Base-by-base conservation (phyloP, 2,329 filamentous ascomycete genomes). In the Grosmannia penicillata region DNA sequence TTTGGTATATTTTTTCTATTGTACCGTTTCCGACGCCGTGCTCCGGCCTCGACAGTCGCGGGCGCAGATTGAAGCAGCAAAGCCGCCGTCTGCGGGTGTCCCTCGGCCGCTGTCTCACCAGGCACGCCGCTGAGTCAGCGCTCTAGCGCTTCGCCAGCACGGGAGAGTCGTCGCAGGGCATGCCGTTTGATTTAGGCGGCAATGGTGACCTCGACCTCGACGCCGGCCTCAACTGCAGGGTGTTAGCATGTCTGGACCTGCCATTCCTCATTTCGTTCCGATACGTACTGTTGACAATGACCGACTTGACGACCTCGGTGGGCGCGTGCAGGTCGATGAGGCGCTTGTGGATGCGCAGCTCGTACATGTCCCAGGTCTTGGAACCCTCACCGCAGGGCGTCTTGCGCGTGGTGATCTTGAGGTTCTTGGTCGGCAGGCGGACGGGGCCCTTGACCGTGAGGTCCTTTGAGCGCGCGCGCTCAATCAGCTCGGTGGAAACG, bases 271-370 rank as follows among this genome's bases (percentile, higher is more conserved):
- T 4, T 14, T 21, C 8, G 21, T 13, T 4, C 14, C 2, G 10
- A 7, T 21, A 31, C 43, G 17, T 44, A 47, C 45, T 91, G 72
- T 91, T 93, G 73, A 91, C 82, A 62, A 91, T 91, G 72, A 91
- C 87, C 68, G 85, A 80, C 80, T 93, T 93, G 70, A 93, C 83
- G 51, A 89, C 80, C 78, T 98, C 91, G 58, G 91, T 98, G 47
- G 91, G 91, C 56, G 91, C 91, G 70, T 93, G 87, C 52, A 98
- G 73, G 67, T 94, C 87, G 61, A 95, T 95, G 60, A 95, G 75
- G 55, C 87, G 82, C 82, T 95, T 95, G 78, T 95, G 86, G 64
- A 95, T 93, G 71, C 89, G 82, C 86, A 98, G 93, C 81, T 98
- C 89, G 68, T 74, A 98, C 66, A 75, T 47, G 38, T 48, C 46